Percentiles rank a stretch among this genome's conserved stretches.
phyloP scores from a whole-genome alignment of 306 rosid genomes.

The Macrotyloma uniflorum region DNA sequence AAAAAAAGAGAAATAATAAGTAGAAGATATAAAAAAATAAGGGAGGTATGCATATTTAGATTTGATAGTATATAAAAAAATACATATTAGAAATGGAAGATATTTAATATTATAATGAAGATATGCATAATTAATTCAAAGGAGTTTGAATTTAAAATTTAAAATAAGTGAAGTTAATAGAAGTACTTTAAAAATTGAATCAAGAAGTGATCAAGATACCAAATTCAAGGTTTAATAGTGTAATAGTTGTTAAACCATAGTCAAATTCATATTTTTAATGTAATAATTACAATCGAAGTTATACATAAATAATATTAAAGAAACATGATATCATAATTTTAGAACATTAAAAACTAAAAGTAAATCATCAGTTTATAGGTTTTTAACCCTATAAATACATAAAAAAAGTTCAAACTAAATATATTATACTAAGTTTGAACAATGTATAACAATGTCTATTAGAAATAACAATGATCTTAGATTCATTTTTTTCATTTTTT shows the following conservation, averaged over 20 bases:
- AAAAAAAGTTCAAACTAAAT: not conserved
- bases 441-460: not conserved
- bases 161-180: not conserved
- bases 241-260: not conserved
- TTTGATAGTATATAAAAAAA: not conserved
- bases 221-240: not conserved
- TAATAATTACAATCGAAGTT: not conserved
- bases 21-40: not conserved
- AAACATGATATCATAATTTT: not conserved
- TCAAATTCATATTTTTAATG: not conserved
- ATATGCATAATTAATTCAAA: not conserved
- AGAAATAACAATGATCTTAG: not conserved
- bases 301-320: not conserved
- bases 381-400: not conserved
- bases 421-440: not conserved
- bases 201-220: not conserved
- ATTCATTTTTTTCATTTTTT: not conserved
- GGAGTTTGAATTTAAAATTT: not conserved
- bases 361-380: not conserved
- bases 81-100: not conserved
- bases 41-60: not conserved
- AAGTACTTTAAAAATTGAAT: not conserved
- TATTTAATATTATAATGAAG: not conserved
- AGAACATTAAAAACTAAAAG: not conserved
- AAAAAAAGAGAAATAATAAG: not conserved